These are phyloP conservation scores for Phytopythium aichiense DNA, from an alignment of 352 stramenopile genomes.

Conservation along the genomic window DNA sequence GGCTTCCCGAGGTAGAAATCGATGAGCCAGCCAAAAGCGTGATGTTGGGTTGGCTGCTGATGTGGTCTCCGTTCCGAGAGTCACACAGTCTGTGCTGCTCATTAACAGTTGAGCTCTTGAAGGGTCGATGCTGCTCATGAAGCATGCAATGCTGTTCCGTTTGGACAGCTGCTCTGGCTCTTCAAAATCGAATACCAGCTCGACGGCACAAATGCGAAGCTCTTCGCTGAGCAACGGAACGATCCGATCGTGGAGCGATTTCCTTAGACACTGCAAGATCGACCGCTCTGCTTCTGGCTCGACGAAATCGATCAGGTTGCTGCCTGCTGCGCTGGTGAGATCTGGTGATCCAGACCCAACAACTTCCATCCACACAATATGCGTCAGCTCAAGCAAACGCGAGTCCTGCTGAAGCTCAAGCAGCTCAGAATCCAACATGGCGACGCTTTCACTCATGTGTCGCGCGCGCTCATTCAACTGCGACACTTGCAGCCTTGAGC, in stretches of 20 bases:
- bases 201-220: neutral
- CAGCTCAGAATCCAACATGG: neutral
- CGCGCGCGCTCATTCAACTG: neutral
- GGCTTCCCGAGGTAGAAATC: neutral
- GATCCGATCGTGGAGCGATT: neutral
- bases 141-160: neutral
- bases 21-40: neutral
- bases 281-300: neutral
- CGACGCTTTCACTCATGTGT: neutral
- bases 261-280: neutral
- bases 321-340: neutral
- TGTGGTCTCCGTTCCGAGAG: neutral
- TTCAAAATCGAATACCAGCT: neutral
- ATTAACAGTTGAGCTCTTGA: neutral
- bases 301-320: neutral
- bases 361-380: conserved; percentile 8
- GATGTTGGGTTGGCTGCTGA: neutral
- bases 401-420: conserved; percentile 2
- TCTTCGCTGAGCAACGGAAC: conserved; percentile 5
- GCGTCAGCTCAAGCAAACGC: neutral
- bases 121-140: neutral
- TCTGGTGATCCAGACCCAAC: neutral
- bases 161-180: neutral
- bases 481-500: neutral
- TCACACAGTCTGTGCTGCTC: neutral